A percentile compares a stretch with the other conserved stretches of the same genome.
Conservation (phyloP, 129 eudicot species). For the Helichrysum umbraculigerum region DNA sequence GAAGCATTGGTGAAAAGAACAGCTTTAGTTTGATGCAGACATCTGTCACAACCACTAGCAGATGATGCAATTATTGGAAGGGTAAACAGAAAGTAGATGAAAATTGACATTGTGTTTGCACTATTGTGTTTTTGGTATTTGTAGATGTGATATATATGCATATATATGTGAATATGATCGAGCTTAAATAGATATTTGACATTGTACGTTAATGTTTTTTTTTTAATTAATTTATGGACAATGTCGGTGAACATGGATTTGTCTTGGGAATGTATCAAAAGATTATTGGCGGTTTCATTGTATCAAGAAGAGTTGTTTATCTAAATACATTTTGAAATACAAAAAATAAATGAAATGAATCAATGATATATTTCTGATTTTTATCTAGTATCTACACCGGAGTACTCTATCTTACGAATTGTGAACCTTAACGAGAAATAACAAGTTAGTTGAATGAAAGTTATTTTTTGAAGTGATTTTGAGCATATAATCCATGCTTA, state of each 20-base stretch:
- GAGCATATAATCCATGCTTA: too few species aligned
- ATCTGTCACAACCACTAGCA: slow-evolving; percentile 38
- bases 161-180: neutral
- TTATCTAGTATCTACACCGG: too few species aligned
- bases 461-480: too few species aligned
- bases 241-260: slow-evolving; percentile 43
- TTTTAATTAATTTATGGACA: neutral
- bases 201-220: neutral
- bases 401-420: too few species aligned
- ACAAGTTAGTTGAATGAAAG: too few species aligned
- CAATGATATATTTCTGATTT: too few species aligned
- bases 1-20: slow-evolving; percentile 38
- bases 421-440: too few species aligned
- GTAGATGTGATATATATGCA: slow-evolving; percentile 21
- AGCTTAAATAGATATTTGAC: slow-evolving; percentile 30
- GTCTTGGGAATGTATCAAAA: slow-evolving; percentile 32
- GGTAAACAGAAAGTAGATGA: slow-evolving; percentile 30
- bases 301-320: neutral
- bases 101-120: slow-evolving; percentile 31
- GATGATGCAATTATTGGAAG: slow-evolving; percentile 30
- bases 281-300: slow-evolving; percentile 7
- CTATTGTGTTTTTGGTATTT: slow-evolving; percentile 22
- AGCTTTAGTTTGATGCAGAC: slow-evolving; percentile 44
- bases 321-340: too few species aligned
- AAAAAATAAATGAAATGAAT: too few species aligned